Evolutionary conservation across 164 flowering plant genomes (phyloP).

Genomic region (Macadamia integrifolia): DNA sequence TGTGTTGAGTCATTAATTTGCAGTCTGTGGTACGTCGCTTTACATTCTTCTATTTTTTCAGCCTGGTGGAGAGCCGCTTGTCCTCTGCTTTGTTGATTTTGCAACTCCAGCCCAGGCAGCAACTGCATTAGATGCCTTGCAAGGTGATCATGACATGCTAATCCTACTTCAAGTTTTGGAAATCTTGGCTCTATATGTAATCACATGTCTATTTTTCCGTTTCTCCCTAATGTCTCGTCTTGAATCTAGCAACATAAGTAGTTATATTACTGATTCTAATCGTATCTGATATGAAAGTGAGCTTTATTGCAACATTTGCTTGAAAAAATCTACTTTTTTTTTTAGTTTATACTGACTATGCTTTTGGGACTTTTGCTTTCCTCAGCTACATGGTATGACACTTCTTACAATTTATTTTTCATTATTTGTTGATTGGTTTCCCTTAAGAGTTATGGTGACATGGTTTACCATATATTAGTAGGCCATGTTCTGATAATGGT

Average conservation of each 20-base stretch:
- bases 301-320: background rate
- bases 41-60: slow-evolving; percentile 23
- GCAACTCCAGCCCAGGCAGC: slow-evolving; percentile 75
- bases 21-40: background rate
- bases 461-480: background rate
- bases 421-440: background rate
- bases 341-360: no score
- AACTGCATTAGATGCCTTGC: slow-evolving; percentile 81
- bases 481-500: background rate
- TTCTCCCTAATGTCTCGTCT: background rate
- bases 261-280: background rate
- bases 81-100: slow-evolving; percentile 93
- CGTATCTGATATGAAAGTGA: background rate
- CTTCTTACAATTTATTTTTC: background rate
- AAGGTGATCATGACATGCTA: slow-evolving; percentile 49
- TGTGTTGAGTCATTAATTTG: background rate
- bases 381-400: no score
- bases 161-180: slow-evolving; percentile 2
- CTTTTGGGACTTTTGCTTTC: no score
- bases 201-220: slow-evolving; percentile 4
- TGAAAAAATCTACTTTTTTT: background rate
- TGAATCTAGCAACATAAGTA: slow-evolving; percentile 7
- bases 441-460: background rate
- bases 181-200: slow-evolving; percentile 9
- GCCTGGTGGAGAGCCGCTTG: slow-evolving; percentile 78